phyloP scores from a whole-genome alignment of 2,329 filamentous ascomycete species.

The Stenocarpella maydis region DNA sequence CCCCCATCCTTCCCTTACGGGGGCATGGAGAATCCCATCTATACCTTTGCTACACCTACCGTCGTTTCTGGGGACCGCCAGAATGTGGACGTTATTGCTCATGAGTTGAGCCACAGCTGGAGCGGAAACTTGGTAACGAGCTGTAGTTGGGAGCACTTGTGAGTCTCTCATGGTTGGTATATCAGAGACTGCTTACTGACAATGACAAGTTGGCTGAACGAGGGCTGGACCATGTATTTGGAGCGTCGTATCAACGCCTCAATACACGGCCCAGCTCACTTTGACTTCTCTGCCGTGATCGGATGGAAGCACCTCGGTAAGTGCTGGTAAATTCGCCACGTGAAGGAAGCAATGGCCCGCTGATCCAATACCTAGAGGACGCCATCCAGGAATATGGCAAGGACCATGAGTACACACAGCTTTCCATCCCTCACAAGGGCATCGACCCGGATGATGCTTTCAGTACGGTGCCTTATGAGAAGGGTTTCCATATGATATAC shows the following conservation, averaged over 20 bases:
- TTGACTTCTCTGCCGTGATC: constrained; percentile 94
- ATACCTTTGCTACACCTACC: constrained; percentile 81
- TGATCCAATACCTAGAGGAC: constrained; percentile 62
- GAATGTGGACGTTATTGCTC: constrained; percentile 96
- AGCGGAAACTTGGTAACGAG: constrained; percentile 86
- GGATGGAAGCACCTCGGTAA: constrained; percentile 86
- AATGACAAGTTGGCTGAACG: constrained; percentile 67
- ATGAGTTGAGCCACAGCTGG: constrained; percentile 82
- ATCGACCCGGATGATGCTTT: constrained; percentile 97
- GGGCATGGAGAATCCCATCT: constrained; percentile 91
- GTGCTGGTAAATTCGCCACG: constrained; percentile 34
- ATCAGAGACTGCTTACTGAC: not conserved
- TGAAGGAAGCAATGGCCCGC: constrained; percentile 34
- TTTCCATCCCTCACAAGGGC: constrained; percentile 86
- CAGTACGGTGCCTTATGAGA: constrained; percentile 91
- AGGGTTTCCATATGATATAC: constrained; percentile 94
- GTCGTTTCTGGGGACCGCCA: constrained; percentile 81
- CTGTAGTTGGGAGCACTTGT: constrained; percentile 84
- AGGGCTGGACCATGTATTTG: constrained; percentile 94
- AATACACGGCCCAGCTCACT: constrained; percentile 83
- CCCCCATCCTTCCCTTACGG: constrained; percentile 92
- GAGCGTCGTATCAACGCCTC: constrained; percentile 83
- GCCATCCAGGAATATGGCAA: constrained; percentile 79
- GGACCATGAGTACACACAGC: constrained; percentile 91
- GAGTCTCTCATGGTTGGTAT: constrained; percentile 42